These are phyloP conservation scores for Fonsecaea monophora DNA, from an alignment of 2,329 filamentous ascomycete species.

Conservation along the genomic window DNA sequence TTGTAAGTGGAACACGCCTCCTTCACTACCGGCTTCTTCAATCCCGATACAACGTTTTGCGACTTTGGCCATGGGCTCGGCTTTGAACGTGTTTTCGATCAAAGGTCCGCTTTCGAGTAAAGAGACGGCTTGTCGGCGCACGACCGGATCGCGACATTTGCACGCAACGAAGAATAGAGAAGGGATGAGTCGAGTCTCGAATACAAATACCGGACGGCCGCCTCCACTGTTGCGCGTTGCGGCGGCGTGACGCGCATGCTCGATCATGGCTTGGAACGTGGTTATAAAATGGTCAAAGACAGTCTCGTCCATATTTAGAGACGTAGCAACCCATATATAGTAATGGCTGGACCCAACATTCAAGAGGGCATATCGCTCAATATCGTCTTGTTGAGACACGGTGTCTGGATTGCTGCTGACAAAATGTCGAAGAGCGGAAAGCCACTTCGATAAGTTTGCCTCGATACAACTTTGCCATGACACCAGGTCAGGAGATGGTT, in stretches of 20 bases:
- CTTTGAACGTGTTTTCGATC: slow-evolving; percentile 26
- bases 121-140: slow-evolving; percentile 29
- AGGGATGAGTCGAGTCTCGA: slow-evolving; percentile 31
- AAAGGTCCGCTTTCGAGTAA: slow-evolving; percentile 19
- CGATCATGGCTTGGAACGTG: slow-evolving; percentile 22
- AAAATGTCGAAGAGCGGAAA: slow-evolving; percentile 1
- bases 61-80: slow-evolving; percentile 18
- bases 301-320: slow-evolving; percentile 15
- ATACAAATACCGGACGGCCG: slow-evolving; percentile 21
- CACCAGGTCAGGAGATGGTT: slow-evolving; percentile 14
- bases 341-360: slow-evolving; percentile 18
- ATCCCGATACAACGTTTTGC: slow-evolving; percentile 26
- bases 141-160: slow-evolving; percentile 30
- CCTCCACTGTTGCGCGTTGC: not conserved
- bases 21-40: slow-evolving; percentile 24
- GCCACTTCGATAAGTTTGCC: slow-evolving; percentile 1
- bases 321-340: slow-evolving; percentile 17
- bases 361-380: slow-evolving; percentile 4
- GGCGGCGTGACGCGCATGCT: slow-evolving; percentile 12
- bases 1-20: slow-evolving; percentile 13
- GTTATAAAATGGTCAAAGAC: slow-evolving; percentile 5
- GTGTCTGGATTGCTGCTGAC: not conserved
- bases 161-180: slow-evolving; percentile 22
- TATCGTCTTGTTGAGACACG: slow-evolving; percentile 6
- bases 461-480: slow-evolving; percentile 4